Evolutionary conservation across 1,139 yeast genomes (phyloP).

Genomic region (Lodderomyces theae): DNA sequence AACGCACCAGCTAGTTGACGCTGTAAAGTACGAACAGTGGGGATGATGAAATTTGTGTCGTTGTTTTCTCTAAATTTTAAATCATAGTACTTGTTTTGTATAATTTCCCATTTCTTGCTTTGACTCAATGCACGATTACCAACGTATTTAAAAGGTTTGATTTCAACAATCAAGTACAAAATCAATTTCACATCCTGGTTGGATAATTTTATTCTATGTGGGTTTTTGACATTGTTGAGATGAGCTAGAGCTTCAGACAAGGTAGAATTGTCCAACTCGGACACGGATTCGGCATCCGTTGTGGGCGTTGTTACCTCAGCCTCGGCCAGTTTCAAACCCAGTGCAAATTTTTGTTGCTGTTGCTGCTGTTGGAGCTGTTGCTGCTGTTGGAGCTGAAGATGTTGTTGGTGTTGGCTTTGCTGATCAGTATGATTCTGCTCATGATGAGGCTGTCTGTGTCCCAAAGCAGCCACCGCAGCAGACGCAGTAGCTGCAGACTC

Average conservation of each 20-base stretch:
- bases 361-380: constrained; percentile 4
- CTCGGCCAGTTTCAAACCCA: not conserved
- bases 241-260: constrained; percentile 7
- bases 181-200: constrained; percentile 30
- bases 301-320: constrained; percentile 1
- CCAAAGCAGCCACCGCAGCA: constrained; percentile 3
- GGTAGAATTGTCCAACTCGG: not conserved
- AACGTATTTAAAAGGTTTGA: constrained; percentile 38
- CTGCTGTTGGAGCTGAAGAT: not conserved
- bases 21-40: constrained; percentile 39
- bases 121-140: constrained; percentile 35
- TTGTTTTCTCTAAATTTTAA: constrained; percentile 16
- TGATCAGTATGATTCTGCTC: not conserved
- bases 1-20: constrained; percentile 37
- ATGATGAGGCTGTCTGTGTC: not conserved
- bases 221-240: constrained; percentile 12
- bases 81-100: constrained; percentile 27
- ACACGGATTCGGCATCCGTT: constrained; percentile 1
- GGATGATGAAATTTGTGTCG: constrained; percentile 20
- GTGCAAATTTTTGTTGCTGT: not conserved
- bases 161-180: constrained; percentile 27
- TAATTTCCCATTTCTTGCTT: constrained; percentile 36
- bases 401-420: not conserved
- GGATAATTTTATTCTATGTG: constrained; percentile 28
- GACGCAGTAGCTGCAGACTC: constrained; percentile 5